Base-by-base conservation (phyloP, 768 basidiomycete species). In the Naematelia encephala region DNA sequence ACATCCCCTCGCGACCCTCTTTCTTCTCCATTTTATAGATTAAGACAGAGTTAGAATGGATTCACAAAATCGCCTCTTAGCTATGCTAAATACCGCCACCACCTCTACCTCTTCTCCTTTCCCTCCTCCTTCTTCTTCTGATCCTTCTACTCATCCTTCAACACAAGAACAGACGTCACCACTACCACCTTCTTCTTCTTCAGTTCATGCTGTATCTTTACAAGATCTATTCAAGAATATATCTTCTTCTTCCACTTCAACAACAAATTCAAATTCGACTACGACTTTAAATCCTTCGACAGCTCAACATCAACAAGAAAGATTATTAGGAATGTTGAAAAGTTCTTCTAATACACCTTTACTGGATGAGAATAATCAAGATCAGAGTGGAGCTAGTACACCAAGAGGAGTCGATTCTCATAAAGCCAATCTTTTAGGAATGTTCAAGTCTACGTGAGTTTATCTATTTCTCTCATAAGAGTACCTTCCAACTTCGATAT, bases 301-400 rank as follows among this genome's bases (percentile, higher is more conserved):
- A 30, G 14, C 2, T 44, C 27, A 45, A 21, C 13, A n/a, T 28
- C 55, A 47, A 25, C 56, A 51, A 51, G 61, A 57, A 19, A 56
- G 44, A 10, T 43, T 72, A 4, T 49, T 72, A n/a, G 63, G 67
- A 2, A 68, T 72, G 67, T 58, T 72, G 45, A 66, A 61, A 12
- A 30, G 56, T 64, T 23, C 29, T 14, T 21, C 28, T 8, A 23
- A 4, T 3, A 10, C 50, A 1, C 21, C 48, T 19, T n/a, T n/a
- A n/a, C n/a, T n/a, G n/a, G 22, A 49, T 29, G 16, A 19, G 39
- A 50, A 28, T 10, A 19, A n/a, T 47, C n/a, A 19, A 19, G 25
- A 51, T 21, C 46, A 45, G 5, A 54, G 54, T 51, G 54, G 60
- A 23, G 21, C 53, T 2, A 50, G 43, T 12, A 60, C 64, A n/a